Percentiles rank a stretch among this genome's conserved stretches.
Conservation (phyloP, 2,329 filamentous ascomycete genomes). For the Aspergillus calidoustus region DNA sequence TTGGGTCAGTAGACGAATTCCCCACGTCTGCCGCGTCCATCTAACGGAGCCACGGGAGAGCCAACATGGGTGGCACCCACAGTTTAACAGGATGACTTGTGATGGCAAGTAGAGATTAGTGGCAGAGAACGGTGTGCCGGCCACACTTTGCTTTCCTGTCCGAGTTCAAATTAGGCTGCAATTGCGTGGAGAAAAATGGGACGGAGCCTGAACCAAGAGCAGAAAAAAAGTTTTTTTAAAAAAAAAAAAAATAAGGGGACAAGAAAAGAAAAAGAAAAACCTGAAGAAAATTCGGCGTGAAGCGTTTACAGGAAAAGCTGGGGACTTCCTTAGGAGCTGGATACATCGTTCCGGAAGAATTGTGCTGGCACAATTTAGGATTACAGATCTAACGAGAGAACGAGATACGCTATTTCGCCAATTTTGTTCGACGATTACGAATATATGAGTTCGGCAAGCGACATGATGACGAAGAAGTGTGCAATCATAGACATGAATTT, state of each 20-base stretch:
- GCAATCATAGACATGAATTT: slow-evolving; percentile 31
- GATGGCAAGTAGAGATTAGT: not conserved
- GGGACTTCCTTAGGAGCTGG: not conserved
- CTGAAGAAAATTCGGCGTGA: slow-evolving; percentile 1
- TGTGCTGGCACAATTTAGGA: slow-evolving; percentile 10
- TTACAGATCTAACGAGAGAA: not conserved
- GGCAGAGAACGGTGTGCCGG: slow-evolving; percentile 31
- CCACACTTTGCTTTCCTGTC: slow-evolving; percentile 19
- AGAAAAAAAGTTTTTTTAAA: slow-evolving; percentile 8
- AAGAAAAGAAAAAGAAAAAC: slow-evolving; percentile 11
- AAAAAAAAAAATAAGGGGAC: slow-evolving; percentile 12
- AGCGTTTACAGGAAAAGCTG: not conserved
- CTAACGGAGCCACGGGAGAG: not conserved
- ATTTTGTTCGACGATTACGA: slow-evolving; percentile 30
- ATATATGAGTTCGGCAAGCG: slow-evolving; percentile 36
- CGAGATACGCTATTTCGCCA: slow-evolving; percentile 14
- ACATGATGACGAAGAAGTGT: slow-evolving; percentile 40
- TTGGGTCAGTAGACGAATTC: slow-evolving; percentile 33
- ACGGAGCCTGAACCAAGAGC: not conserved
- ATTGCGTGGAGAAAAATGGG: not conserved
- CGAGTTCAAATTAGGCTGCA: not conserved
- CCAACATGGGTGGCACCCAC: not conserved
- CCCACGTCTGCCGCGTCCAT: not conserved
- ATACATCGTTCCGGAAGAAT: not conserved
- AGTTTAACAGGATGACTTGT: no score